Conservation (phyloP, 345 rosid species). For the Abelmoschus esculentus region DNA sequence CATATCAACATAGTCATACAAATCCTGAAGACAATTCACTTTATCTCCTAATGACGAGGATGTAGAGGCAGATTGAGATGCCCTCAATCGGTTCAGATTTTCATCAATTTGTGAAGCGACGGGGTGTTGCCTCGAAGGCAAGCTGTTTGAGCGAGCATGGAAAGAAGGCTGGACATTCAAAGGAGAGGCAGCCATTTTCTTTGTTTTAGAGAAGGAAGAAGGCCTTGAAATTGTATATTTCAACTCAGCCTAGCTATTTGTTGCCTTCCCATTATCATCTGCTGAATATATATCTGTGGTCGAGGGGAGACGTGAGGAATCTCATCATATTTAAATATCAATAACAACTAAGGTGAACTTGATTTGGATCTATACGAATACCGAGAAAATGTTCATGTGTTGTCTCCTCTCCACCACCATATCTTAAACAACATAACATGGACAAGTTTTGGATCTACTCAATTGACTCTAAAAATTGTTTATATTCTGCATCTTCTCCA, state of each 20-base stretch:
- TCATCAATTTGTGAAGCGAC: constrained; percentile 26
- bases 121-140: constrained; percentile 38
- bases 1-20: neutral
- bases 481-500: constrained; percentile 3
- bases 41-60: neutral
- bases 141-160: constrained; percentile 45
- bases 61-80: constrained; percentile 10
- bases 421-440: neutral
- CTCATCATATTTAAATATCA: neutral
- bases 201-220: constrained; percentile 8
- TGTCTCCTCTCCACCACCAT: neutral
- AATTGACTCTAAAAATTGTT: neutral
- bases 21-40: neutral
- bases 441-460: neutral
- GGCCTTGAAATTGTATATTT: neutral
- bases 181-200: constrained; percentile 23
- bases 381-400: neutral
- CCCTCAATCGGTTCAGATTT: constrained; percentile 23
- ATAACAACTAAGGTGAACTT: neutral
- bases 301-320: neutral
- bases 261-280: neutral
- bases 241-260: neutral
- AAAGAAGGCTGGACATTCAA: constrained; percentile 13
- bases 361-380: neutral
- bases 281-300: neutral